phyloP scores from a whole-genome alignment of 129 eudicot species.

The Gnaphalium uliginosum region DNA sequence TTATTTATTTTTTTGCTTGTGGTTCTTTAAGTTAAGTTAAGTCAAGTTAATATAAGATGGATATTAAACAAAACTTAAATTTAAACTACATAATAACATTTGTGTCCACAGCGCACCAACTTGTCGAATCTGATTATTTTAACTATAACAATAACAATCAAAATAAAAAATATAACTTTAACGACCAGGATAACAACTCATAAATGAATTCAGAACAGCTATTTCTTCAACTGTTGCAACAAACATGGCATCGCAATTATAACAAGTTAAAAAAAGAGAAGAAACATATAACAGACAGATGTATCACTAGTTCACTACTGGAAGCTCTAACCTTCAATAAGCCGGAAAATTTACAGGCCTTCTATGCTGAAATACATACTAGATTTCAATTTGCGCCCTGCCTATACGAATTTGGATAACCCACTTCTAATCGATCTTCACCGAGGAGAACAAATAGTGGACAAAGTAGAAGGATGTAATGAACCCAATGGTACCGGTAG shows the following conservation, averaged over 20 bases:
- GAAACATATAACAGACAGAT: constrained; percentile 14
- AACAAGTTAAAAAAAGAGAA: constrained; percentile 17
- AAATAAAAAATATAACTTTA: no score
- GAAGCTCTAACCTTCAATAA: constrained; percentile 30
- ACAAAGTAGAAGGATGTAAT: constrained; percentile 39
- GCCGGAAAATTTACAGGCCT: constrained; percentile 27
- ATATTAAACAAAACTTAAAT: no score
- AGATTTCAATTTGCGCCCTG: constrained; percentile 1
- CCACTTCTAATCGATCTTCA: constrained; percentile 32
- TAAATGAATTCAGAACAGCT: constrained; percentile 8
- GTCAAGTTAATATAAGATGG: no score
- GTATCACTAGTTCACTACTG: constrained; percentile 6
- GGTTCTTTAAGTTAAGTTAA: no score
- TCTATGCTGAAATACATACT: constrained; percentile 20
- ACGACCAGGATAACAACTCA: not conserved
- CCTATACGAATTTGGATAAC: constrained; percentile 10
- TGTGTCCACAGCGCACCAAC: no score
- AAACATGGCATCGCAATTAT: constrained; percentile 24
- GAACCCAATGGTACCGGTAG: constrained; percentile 39
- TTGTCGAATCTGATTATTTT: no score
- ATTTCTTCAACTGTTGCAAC: constrained; percentile 30
- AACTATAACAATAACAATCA: no score
- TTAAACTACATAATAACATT: no score
- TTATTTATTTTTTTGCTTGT: no score
- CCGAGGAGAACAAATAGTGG: constrained; percentile 37